Conservation (phyloP, 805 yeast genomes). For the Millerago galiae region DNA sequence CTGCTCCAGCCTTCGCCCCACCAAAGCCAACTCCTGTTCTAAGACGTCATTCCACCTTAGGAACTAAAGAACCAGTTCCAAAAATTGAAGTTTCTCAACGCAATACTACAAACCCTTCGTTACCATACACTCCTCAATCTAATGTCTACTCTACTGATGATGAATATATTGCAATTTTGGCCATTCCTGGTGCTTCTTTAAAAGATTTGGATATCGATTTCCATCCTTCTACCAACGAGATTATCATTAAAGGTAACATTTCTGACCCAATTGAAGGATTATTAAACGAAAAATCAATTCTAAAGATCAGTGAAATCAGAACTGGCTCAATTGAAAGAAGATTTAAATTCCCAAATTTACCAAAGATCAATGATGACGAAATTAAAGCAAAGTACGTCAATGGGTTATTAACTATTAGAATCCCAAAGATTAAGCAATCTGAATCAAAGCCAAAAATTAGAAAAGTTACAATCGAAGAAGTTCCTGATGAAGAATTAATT, state of each 20-base stretch:
- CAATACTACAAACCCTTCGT: constrained; percentile 22
- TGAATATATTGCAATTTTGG: constrained; percentile 40
- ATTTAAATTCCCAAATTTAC: constrained; percentile 47
- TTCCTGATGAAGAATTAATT: constrained; percentile 41
- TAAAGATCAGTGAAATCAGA: constrained; percentile 45
- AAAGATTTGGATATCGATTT: constrained; percentile 48
- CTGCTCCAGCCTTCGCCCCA: neutral
- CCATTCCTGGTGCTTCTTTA: constrained; percentile 54
- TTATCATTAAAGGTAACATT: constrained; percentile 44
- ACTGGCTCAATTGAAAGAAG: constrained; percentile 54
- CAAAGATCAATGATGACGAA: constrained; percentile 44
- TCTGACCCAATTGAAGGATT: constrained; percentile 17
- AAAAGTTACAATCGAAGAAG: constrained; percentile 40
- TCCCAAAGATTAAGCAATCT: constrained; percentile 38
- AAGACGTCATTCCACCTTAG: constrained; percentile 20
- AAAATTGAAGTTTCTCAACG: constrained; percentile 23
- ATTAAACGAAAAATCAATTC: neutral
- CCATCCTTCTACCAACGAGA: constrained; percentile 51
- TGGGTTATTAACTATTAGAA: constrained; percentile 46
- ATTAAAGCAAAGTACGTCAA: constrained; percentile 48
- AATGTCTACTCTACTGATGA: constrained; percentile 48
- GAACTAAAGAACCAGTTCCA: constrained; percentile 20
- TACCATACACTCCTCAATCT: constrained; percentile 53
- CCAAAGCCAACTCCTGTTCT: constrained; percentile 8
- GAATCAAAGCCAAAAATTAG: constrained; percentile 33